A percentile compares a stretch with the other conserved stretches of the same genome.
Conservation (phyloP, 78 protist species). For the Paratrimastix pyriformis region DNA sequence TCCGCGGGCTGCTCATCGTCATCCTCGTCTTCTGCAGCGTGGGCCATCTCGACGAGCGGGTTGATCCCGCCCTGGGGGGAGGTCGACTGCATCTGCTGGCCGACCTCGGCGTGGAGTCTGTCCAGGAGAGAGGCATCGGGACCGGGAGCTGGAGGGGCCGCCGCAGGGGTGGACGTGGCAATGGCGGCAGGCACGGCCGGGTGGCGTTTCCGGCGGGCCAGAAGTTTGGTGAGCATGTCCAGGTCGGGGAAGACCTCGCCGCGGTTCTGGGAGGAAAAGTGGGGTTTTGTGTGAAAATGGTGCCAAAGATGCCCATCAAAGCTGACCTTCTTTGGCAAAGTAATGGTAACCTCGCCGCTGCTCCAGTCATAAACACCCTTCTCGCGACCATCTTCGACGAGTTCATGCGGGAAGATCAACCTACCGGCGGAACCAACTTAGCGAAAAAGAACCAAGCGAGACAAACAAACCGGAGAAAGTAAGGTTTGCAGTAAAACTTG, state of each 20-base stretch:
- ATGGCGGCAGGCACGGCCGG: no score
- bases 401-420: not conserved
- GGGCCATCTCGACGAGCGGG: no score
- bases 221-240: slow-evolving; percentile 7
- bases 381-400: not conserved
- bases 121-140: no score
- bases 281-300: not conserved
- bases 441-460: not conserved
- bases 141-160: no score
- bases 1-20: no score
- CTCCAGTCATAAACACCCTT: not conserved
- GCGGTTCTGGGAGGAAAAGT: not conserved
- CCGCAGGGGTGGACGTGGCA: no score
- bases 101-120: no score
- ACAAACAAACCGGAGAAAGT: not conserved
- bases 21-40: no score
- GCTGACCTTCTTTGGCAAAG: not conserved
- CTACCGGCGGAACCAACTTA: not conserved
- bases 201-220: not conserved
- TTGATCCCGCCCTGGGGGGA: no score
- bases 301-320: not conserved
- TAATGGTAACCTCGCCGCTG: not conserved
- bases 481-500: not conserved
- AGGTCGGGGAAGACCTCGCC: not conserved
- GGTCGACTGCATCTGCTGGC: no score